Base-by-base conservation (phyloP, 345 rosid species). In the Syzygium jambos region DNA sequence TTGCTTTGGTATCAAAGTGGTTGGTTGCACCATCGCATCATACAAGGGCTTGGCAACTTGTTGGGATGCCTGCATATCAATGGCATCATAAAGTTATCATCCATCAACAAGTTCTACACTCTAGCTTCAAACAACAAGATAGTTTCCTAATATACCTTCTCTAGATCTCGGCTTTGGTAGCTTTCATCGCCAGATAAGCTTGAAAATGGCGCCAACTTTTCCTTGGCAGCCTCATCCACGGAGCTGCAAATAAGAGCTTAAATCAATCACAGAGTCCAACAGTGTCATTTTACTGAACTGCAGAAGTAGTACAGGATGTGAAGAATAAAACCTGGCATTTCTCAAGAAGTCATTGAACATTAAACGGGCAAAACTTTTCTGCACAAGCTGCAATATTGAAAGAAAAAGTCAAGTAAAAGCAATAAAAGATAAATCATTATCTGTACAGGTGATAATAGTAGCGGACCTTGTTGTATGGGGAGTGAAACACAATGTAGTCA, bases 151-250 rank as follows among this genome's bases (percentile, higher is more conserved):
- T 19, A 38, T 77, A 88, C 99, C 99, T 98, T 98, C 91, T 98
- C 99, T 88, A 98, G 99, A 91, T 98, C 99, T 86, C 98, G 93
- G 93, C 85, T 96, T 90, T 96, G 98, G 92, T 98, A 98, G 94
- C 99, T 96, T 91, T 95, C 99, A 19, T 96, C 97, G 7, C 93
- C 89, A 34, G 98, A 89, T 89, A 98, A 90, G 88, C 92, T 90
- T 87, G 98, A 93, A 93, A 91, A 98, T 51, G 99, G 98, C 27
- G 89, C 92, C 89, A 98, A 90, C 92, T 96, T 96, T 91, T 96
- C 98, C 89, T 95, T 96, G 85, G 92, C 89, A 86, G 92, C 93
- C 89, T 93, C 99, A 8, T 96, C 98, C 84, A 98, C 82, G 86
- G 95, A 96, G 89, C 99, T 98, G 91, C 86, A 49, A 92, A 84